Evolutionary conservation across 2,329 filamentous ascomycete species (phyloP).

Genomic region (Myotisia sp.): DNA sequence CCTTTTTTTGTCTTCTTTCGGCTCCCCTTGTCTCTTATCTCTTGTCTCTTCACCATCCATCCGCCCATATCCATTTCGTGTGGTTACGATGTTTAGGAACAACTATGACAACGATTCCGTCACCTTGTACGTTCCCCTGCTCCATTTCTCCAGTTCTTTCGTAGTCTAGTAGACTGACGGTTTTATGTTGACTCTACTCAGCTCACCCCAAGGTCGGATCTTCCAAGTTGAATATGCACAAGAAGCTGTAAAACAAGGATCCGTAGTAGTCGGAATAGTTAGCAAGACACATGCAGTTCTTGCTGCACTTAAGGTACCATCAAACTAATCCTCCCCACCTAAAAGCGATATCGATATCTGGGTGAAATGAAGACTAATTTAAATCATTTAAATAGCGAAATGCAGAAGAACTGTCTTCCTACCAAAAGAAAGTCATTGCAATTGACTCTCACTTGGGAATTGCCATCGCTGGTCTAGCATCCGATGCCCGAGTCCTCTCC

Average conservation of each 20-base stretch:
- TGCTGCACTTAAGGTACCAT: slow-evolving; percentile 77
- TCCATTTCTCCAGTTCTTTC: neutral
- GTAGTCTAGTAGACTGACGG: no score
- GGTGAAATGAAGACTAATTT: neutral
- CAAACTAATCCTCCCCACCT: neutral
- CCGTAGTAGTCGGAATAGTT: slow-evolving; percentile 88
- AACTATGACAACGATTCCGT: slow-evolving; percentile 99
- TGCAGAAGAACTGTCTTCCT: slow-evolving; percentile 96
- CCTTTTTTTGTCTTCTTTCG: no score
- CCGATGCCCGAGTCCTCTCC: slow-evolving; percentile 94
- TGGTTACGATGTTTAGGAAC: slow-evolving; percentile 97
- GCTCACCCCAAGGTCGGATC: slow-evolving; percentile 96
- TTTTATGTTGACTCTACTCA: no score
- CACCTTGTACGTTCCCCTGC: slow-evolving; percentile 62
- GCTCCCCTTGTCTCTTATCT: no score
- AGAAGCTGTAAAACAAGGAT: slow-evolving; percentile 98
- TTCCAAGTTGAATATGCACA: slow-evolving; percentile 99
- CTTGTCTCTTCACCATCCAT: no score
- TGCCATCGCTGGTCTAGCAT: slow-evolving; percentile 90
- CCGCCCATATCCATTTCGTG: no score
- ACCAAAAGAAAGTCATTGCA: slow-evolving; percentile 98
- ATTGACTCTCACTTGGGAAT: slow-evolving; percentile 93
- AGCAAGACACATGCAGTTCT: slow-evolving; percentile 97
- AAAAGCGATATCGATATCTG: neutral
- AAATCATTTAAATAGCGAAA: slow-evolving; percentile 56